These are phyloP conservation scores for Aureobasidium mangrovei DNA, from an alignment of 2,329 filamentous ascomycete species.

Conservation along the genomic window DNA sequence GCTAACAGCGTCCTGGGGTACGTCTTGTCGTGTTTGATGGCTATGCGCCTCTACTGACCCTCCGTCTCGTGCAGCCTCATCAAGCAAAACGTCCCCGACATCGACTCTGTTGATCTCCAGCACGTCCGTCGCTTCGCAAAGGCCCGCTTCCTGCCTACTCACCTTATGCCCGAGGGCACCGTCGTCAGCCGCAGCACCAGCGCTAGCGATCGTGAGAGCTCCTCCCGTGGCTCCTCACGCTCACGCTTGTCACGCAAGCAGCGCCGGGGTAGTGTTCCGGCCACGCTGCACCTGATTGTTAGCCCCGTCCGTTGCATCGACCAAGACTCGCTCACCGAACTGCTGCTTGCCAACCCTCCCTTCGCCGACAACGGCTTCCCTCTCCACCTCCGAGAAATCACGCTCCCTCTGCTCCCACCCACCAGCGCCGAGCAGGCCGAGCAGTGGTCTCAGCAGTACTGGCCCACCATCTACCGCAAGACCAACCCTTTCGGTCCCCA, in stretches of 20 bases:
- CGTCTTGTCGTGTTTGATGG: slow-evolving; percentile 25
- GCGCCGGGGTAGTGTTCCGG: slow-evolving; percentile 18
- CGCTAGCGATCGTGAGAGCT: slow-evolving; percentile 12
- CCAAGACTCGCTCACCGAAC: slow-evolving; percentile 43
- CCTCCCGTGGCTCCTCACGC: slow-evolving; percentile 13
- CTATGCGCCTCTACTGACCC: slow-evolving; percentile 3
- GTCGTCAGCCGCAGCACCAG: slow-evolving; percentile 12
- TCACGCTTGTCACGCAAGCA: slow-evolving; percentile 15
- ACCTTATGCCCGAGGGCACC: slow-evolving; percentile 9
- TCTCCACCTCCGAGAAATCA: slow-evolving; percentile 53
- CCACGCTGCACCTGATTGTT: slow-evolving; percentile 42
- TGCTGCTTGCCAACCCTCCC: slow-evolving; percentile 31
- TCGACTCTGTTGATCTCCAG: slow-evolving; percentile 37
- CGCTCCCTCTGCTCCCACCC: slow-evolving; percentile 64
- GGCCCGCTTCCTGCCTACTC: slow-evolving; percentile 29
- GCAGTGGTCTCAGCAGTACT: slow-evolving; percentile 66
- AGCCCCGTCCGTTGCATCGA: slow-evolving; percentile 44
- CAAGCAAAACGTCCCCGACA: slow-evolving; percentile 36
- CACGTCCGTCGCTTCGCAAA: slow-evolving; percentile 71
- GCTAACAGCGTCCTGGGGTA: slow-evolving; percentile 67
- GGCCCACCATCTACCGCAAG: slow-evolving; percentile 79
- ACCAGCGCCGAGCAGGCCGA: slow-evolving; percentile 67
- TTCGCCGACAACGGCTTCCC: slow-evolving; percentile 31
- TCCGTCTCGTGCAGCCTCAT: slow-evolving; percentile 30
- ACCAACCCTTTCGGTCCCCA: slow-evolving; percentile 82